These are phyloP conservation scores for Cladophialophora exuberans DNA, from an alignment of 2,329 filamentous ascomycete genomes.

Conservation along the genomic window DNA sequence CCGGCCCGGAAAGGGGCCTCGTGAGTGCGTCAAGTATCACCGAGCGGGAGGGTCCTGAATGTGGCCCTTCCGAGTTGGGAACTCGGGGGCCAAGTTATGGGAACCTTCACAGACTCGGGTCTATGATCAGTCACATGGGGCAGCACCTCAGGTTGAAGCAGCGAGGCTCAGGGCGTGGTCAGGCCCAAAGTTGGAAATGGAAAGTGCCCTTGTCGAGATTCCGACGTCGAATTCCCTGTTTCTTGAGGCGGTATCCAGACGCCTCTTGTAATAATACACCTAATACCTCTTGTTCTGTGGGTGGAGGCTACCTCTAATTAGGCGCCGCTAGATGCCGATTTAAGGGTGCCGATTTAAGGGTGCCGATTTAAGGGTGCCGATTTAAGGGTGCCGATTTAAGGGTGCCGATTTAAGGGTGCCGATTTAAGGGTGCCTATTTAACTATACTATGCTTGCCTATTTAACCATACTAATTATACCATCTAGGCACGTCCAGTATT, in stretches of 20 bases:
- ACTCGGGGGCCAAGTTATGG: slow-evolving; percentile 4
- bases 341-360: too few relatives aligned
- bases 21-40: slow-evolving; percentile 1
- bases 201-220: neutral
- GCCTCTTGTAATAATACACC: too few relatives aligned
- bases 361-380: too few relatives aligned
- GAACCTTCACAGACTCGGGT: neutral
- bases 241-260: neutral
- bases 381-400: too few relatives aligned
- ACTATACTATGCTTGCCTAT: too few relatives aligned
- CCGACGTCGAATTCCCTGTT: neutral
- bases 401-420: too few relatives aligned
- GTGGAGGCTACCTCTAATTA: too few relatives aligned
- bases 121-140: neutral
- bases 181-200: slow-evolving; percentile 4
- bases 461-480: too few relatives aligned
- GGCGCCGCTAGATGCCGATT: too few relatives aligned
- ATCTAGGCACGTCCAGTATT: too few relatives aligned
- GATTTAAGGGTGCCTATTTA: too few relatives aligned
- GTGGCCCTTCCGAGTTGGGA: slow-evolving; percentile 1
- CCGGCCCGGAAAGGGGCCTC: neutral
- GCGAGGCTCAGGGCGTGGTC: neutral
- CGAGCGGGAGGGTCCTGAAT: slow-evolving; percentile 1
- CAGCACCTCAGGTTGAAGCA: neutral
- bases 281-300: too few relatives aligned